Evolutionary conservation across 176 grass and related monocot genomes (phyloP), one percentile per base, ranked within the genome.

Genomic region (maize (Zea mays)): DNA sequence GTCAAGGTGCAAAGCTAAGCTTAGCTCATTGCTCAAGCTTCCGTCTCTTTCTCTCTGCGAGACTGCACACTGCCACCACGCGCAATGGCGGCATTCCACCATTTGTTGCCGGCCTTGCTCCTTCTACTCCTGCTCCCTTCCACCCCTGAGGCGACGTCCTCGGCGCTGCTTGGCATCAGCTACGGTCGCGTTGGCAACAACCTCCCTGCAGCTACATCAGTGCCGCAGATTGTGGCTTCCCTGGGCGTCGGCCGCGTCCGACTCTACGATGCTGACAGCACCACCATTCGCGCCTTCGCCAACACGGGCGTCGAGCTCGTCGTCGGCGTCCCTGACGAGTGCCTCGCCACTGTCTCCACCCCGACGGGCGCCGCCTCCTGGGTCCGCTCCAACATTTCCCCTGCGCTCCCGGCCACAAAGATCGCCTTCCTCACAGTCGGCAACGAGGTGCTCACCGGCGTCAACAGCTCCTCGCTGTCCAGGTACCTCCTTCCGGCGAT

Each of bases 101-200:
- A 27, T 39, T 56, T 75, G 3, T 34, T n/a, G 35, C 17, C 44
- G n/a, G 33, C 34, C 48, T 49, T 71, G 45, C 42, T 85, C 13
- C 33, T 83, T 49, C 8, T 81, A 27, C 27, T 27, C 0, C 27
- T 27, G 3, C 67, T 89, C 5, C 45, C 79, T 8, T 17, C 59
- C 16, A 60, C 37, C 4, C 79, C 77, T 6, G 75, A 47, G 33
- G 88, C 86, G 16, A 95, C 86, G 12, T 79, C 89, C 19, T 70
- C 79, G 1, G 71, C 85, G 43, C 77, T 95, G 15, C 67, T 96
- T 5, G 93, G 93, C 10, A 90, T 96, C 69, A 92, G 81, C 89
- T 96, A 96, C 79, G 93, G 89, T 17, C 86, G 89, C 12, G 79
- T 96, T 1, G 93, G 70, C 38, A 86, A 88, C 82, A 92, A 96